Conservation (phyloP, 495 filamentous ascomycete genomes). For the Elaphomyces granulatus region DNA sequence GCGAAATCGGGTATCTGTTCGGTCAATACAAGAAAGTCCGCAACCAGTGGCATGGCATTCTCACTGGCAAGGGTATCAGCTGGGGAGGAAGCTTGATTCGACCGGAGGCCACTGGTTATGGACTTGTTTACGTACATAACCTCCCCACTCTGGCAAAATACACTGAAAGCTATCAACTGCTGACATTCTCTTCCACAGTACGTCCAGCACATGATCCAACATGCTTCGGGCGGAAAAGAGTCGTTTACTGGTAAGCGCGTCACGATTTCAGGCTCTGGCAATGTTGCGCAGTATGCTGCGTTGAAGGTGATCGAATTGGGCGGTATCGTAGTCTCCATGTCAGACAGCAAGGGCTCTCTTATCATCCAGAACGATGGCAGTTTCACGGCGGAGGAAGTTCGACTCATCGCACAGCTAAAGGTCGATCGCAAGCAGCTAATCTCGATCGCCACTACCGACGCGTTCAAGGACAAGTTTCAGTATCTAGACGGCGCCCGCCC, state of each 20-base stretch:
- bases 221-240: conserved; percentile 67
- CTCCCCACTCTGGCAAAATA: neutral
- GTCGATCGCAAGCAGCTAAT: conserved; percentile 71
- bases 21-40: conserved; percentile 81
- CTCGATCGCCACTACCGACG: conserved; percentile 30
- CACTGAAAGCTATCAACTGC: neutral
- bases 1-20: conserved; percentile 91
- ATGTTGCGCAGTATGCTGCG: conserved; percentile 96
- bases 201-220: conserved; percentile 87
- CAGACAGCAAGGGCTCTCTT: conserved; percentile 77
- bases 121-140: conserved; percentile 64
- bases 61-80: conserved; percentile 86
- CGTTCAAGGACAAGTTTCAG: conserved; percentile 52
- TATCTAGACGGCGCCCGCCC: conserved; percentile 82
- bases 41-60: conserved; percentile 86
- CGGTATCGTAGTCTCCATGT: conserved; percentile 82
- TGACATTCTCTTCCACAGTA: conserved; percentile 34
- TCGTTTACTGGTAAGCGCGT: conserved; percentile 85
- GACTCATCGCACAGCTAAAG: conserved; percentile 69
- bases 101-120: conserved; percentile 94
- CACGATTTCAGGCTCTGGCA: conserved; percentile 92
- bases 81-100: conserved; percentile 94
- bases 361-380: conserved; percentile 47
- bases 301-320: conserved; percentile 96
- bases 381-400: conserved; percentile 66